Conservation (phyloP, 495 filamentous ascomycete genomes). For the Xylaria castorea region DNA sequence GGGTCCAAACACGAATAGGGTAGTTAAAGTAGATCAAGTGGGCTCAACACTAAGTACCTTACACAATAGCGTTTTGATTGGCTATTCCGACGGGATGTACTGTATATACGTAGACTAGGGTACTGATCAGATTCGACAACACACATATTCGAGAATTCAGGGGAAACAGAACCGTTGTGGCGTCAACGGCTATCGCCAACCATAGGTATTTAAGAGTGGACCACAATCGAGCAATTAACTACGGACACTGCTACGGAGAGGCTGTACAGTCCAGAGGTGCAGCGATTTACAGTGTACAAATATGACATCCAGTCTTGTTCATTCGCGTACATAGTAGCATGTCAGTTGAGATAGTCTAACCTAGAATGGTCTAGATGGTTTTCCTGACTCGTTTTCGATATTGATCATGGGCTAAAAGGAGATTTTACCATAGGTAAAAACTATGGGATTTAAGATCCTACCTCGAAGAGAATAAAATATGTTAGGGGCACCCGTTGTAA, state of each 20-base stretch:
- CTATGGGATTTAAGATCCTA: not conserved
- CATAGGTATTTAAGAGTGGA: not conserved
- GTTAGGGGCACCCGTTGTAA: not conserved
- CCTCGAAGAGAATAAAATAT: not conserved
- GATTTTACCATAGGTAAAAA: not conserved
- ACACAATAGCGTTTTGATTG: not conserved
- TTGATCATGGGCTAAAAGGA: not conserved
- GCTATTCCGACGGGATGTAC: not conserved
- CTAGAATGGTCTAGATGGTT: not conserved
- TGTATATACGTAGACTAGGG: not conserved
- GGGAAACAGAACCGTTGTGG: conserved; percentile 8
- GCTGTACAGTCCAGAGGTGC: not conserved
- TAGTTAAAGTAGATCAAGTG: conserved; percentile 17
- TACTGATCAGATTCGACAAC: not conserved
- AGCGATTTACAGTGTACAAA: not conserved
- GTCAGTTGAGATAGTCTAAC: not conserved
- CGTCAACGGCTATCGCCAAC: not conserved
- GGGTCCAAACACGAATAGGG: conserved; percentile 8
- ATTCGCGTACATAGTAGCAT: not conserved
- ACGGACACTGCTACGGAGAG: not conserved
- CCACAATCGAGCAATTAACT: not conserved
- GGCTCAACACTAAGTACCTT: not conserved
- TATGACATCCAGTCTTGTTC: not conserved
- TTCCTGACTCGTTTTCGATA: not conserved
- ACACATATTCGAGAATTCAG: not conserved